These are phyloP conservation scores for Grosmannia clavigera DNA, from an alignment of 2,329 filamentous ascomycete genomes.

Conservation along the genomic window DNA sequence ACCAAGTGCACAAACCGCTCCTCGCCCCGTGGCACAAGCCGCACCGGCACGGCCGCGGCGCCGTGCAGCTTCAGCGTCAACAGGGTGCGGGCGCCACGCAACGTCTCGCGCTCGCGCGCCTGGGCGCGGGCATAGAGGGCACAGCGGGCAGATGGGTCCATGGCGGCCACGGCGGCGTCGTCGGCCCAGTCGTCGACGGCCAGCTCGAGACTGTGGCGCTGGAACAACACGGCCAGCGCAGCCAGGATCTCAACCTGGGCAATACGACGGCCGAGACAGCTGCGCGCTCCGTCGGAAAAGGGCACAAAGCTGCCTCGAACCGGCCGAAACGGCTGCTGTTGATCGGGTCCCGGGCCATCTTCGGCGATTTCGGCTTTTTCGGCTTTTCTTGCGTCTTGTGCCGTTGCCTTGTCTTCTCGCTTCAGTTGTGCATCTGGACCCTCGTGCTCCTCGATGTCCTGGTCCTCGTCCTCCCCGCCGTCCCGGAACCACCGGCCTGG, in stretches of 20 bases:
- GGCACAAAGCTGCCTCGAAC: constrained; percentile 43
- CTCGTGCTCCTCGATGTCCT: constrained; percentile 18
- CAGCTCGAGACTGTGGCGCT: constrained; percentile 55
- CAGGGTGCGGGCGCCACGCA: constrained; percentile 45
- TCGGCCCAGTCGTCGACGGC: constrained; percentile 47
- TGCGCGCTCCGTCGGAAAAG: constrained; percentile 45
- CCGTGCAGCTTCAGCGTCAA: constrained; percentile 61
- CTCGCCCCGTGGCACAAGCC: constrained; percentile 55
- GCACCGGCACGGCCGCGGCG: constrained; percentile 47
- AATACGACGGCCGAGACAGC: constrained; percentile 45
- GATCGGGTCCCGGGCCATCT: constrained; percentile 35
- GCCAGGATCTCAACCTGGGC: constrained; percentile 48
- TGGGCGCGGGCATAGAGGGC: constrained; percentile 50
- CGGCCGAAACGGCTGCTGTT: constrained; percentile 24
- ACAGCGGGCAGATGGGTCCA: constrained; percentile 32
- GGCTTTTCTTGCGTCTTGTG: constrained; percentile 34
- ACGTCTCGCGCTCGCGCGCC: constrained; percentile 34
- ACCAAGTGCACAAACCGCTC: constrained; percentile 49
- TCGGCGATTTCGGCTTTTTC: constrained; percentile 13
- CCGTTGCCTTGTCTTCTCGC: constrained; percentile 45
- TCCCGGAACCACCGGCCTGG: constrained; percentile 59
- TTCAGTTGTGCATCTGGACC: constrained; percentile 16
- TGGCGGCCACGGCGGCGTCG: constrained; percentile 39
- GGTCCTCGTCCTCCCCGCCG: constrained; percentile 8
- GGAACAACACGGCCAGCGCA: constrained; percentile 40